These are phyloP conservation scores for Pholiota conissans DNA, from an alignment of 768 basidiomycete genomes.

Conservation along the genomic window DNA sequence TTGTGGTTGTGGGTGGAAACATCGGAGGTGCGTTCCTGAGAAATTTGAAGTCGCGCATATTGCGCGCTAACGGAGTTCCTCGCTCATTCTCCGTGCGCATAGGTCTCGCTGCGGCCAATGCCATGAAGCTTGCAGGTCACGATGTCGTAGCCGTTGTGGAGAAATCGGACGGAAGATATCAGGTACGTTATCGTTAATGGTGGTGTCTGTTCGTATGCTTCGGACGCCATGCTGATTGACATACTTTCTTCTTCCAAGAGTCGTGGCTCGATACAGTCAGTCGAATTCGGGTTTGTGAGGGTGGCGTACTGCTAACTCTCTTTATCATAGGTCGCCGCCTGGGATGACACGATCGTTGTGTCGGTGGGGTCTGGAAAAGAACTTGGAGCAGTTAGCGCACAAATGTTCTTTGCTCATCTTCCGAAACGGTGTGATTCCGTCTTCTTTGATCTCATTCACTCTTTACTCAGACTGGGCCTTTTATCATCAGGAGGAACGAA, in stretches of 20 bases:
- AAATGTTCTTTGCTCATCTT: neutral
- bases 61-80: neutral
- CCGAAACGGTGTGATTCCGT: neutral
- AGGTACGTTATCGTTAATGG: constrained; percentile 30
- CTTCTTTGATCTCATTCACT: no score
- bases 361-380: neutral
- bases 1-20: neutral
- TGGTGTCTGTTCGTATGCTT: constrained; percentile 8
- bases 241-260: neutral
- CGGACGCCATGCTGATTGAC: constrained; percentile 21
- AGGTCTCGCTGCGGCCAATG: neutral
- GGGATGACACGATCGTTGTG: neutral
- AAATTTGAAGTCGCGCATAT: neutral
- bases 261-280: neutral
- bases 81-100: neutral
- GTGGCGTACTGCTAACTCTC: neutral
- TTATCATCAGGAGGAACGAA: neutral
- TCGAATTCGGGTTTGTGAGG: neutral
- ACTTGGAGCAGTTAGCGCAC: neutral
- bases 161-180: neutral
- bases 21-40: neutral
- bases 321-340: neutral
- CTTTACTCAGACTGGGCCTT: neutral
- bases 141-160: neutral
- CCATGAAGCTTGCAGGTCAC: constrained; percentile 1